Percentiles rank a stretch among this genome's conserved stretches.
phyloP scores from a whole-genome alignment of 768 basidiomycete species.

The Serendipita sp. region DNA sequence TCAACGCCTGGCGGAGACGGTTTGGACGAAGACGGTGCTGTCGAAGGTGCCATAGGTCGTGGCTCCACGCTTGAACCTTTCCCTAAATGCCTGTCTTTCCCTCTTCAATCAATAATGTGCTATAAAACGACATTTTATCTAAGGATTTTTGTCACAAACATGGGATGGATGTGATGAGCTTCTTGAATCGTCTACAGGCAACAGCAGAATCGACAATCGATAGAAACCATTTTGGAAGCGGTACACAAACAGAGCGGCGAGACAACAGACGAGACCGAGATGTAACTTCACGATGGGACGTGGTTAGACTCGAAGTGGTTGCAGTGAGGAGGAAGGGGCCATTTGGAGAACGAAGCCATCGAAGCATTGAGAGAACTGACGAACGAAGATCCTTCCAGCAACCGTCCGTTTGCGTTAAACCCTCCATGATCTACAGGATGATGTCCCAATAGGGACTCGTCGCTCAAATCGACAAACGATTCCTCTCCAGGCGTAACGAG shows the following conservation, averaged over 20 bases:
- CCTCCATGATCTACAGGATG: background rate
- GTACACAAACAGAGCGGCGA: no score
- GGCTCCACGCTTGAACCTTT: no score
- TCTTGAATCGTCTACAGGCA: no score
- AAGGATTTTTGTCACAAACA: no score
- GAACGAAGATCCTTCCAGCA: background rate
- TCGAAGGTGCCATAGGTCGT: background rate
- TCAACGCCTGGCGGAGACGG: slow-evolving; percentile 20
- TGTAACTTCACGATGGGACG: no score
- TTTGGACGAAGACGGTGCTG: background rate
- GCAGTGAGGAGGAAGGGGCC: slow-evolving; percentile 4
- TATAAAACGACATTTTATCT: no score
- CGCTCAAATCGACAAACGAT: background rate
- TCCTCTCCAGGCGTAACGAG: background rate
- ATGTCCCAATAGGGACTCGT: background rate
- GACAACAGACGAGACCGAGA: no score
- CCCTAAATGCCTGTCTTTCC: no score
- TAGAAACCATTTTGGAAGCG: no score
- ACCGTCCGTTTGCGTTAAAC: background rate
- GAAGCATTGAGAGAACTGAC: background rate
- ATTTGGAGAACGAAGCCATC: slow-evolving; percentile 5
- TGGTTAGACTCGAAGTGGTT: background rate
- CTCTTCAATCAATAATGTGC: no score
- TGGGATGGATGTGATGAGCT: no score
- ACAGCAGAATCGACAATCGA: no score